phyloP scores from a whole-genome alignment of 768 basidiomycete species.

The Hirschioporus abietinus region DNA sequence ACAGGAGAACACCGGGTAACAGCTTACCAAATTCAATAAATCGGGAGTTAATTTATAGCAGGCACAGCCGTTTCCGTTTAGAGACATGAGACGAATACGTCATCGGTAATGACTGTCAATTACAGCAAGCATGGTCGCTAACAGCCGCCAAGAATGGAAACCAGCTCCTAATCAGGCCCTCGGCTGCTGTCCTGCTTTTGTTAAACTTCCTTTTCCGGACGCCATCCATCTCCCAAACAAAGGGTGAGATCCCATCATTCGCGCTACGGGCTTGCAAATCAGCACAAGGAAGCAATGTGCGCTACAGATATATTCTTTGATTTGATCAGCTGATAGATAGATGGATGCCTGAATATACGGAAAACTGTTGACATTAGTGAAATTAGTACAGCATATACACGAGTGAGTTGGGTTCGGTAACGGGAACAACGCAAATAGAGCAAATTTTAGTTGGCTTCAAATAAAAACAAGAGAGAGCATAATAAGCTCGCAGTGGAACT shows the following conservation, averaged over 20 bases:
- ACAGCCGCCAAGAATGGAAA: not conserved
- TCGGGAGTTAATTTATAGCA: not conserved
- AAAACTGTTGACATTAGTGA: too few species aligned
- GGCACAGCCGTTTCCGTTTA: not conserved
- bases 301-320: not conserved
- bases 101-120: not conserved
- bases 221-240: not conserved
- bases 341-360: too few species aligned
- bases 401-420: not conserved
- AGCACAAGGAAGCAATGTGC: not conserved
- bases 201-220: not conserved
- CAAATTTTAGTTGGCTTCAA: not conserved
- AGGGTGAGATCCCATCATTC: not conserved
- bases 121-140: not conserved
- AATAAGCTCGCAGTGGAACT: not conserved
- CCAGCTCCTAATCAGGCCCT: not conserved
- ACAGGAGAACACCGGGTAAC: too few species aligned
- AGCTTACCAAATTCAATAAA: too few species aligned
- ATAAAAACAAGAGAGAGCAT: not conserved
- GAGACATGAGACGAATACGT: not conserved
- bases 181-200: too few species aligned
- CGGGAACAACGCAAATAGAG: too few species aligned
- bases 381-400: not conserved
- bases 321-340: too few species aligned
- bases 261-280: too few species aligned